Conservation (phyloP, 148 eudicot genomes). For the Rhododendron henanense region DNA sequence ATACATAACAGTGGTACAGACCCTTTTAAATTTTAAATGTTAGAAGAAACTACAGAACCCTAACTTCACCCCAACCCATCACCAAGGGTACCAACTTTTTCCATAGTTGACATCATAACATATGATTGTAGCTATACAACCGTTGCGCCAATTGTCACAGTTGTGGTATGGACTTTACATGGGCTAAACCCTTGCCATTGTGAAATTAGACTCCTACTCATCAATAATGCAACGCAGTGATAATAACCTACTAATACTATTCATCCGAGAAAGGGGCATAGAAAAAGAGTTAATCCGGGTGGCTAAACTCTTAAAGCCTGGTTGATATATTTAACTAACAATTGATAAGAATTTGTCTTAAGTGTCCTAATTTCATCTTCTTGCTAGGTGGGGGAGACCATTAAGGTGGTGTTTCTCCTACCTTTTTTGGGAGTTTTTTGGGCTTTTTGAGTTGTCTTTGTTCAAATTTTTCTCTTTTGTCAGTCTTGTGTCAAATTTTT, state of each 20-base stretch:
- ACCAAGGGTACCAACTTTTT: not conserved
- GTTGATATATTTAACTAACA: not conserved
- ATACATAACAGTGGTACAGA: not conserved
- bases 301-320: not conserved
- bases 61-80: not conserved
- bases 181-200: not conserved
- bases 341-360: not conserved
- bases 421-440: not conserved
- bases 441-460: not conserved
- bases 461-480: not conserved
- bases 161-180: not conserved
- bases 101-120: not conserved
- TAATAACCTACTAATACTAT: too few species aligned
- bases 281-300: not conserved
- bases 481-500: not conserved
- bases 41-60: not conserved
- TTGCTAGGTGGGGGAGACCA: not conserved
- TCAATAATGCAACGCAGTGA: not conserved
- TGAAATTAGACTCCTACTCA: not conserved
- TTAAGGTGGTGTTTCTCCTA: not conserved
- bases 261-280: too few species aligned
- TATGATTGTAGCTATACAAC: not conserved
- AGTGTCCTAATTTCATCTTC: not conserved
- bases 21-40: not conserved
- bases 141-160: not conserved